phyloP scores from a whole-genome alignment of 305 asterid species.

The Solanum chacoense region DNA sequence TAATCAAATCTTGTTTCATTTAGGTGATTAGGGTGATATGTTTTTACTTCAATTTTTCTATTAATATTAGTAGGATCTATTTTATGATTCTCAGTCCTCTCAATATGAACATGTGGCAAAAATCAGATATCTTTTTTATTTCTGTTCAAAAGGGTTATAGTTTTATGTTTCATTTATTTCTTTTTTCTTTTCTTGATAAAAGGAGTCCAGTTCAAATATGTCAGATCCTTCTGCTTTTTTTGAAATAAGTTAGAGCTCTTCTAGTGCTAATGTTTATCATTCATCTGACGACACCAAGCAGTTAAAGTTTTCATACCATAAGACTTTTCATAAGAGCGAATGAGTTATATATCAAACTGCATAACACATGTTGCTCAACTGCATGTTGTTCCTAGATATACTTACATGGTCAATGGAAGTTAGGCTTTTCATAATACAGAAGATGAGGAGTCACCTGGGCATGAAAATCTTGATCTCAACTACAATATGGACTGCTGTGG shows the following conservation, averaged over 20 bases:
- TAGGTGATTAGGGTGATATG: too few relatives aligned
- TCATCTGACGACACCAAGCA: slow-evolving; percentile 19
- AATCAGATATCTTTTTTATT: not conserved
- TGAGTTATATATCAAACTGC: slow-evolving; percentile 27
- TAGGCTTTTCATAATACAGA: slow-evolving; percentile 27
- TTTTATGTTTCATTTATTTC: not conserved
- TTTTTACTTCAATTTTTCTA: too few relatives aligned
- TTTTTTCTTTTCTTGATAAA: not conserved
- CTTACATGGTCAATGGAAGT: slow-evolving; percentile 23
- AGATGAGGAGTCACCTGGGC: slow-evolving; percentile 17
- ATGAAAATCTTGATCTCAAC: slow-evolving; percentile 20
- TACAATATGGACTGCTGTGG: slow-evolving; percentile 7
- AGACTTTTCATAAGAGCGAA: slow-evolving; percentile 25
- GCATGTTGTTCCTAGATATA: slow-evolving; percentile 33
- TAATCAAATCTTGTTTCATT: too few relatives aligned
- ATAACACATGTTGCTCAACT: slow-evolving; percentile 23
- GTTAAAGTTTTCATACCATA: slow-evolving; percentile 35
- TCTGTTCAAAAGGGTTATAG: not conserved
- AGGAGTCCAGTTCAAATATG: slow-evolving; percentile 74
- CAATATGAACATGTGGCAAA: not conserved
- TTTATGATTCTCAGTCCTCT: not conserved
- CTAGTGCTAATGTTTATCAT: slow-evolving; percentile 22
- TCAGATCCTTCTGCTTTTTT: slow-evolving; percentile 57
- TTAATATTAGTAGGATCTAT: not conserved
- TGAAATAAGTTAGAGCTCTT: slow-evolving; percentile 25